Evolutionary conservation across 2,329 filamentous ascomycete genomes (phyloP).

Genomic region (Colletotrichum sansevieriae): DNA sequence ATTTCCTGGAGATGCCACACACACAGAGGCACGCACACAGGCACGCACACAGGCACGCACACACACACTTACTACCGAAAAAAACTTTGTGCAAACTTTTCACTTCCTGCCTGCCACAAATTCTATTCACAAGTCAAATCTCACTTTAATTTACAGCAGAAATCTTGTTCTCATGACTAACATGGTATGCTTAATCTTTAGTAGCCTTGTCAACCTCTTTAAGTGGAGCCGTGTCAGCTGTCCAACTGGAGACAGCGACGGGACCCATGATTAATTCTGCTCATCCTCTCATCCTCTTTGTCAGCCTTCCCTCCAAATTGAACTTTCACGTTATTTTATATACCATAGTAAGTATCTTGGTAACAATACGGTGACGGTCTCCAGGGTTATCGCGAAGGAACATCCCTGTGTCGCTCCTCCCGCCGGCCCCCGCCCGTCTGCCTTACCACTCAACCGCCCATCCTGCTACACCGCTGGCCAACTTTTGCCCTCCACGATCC

Average conservation of each 20-base stretch:
- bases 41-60: too few species aligned
- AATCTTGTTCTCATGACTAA: constrained; percentile 16
- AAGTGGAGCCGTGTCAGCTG: background rate
- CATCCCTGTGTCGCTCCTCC: constrained; percentile 21
- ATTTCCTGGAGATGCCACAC: background rate
- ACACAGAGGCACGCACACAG: too few species aligned
- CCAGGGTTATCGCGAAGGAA: background rate
- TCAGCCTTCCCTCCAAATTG: background rate
- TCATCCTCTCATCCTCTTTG: too few species aligned
- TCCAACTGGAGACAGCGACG: background rate
- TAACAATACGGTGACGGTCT: background rate
- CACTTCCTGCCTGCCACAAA: background rate
- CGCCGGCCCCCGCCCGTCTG: background rate
- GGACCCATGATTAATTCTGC: background rate
- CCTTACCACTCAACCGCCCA: constrained; percentile 18
- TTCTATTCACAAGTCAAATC: constrained; percentile 1
- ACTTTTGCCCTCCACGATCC: background rate
- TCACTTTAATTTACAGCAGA: background rate
- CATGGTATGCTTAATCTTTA: constrained; percentile 10
- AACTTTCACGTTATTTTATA: background rate
- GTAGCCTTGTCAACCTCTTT: constrained; percentile 3
- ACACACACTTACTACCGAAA: too few species aligned
- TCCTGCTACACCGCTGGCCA: constrained; percentile 19
- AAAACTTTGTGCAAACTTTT: constrained; percentile 4
- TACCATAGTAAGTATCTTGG: background rate